phyloP scores from a whole-genome alignment of 148 eudicot genomes.

The Arbutus unedo region DNA sequence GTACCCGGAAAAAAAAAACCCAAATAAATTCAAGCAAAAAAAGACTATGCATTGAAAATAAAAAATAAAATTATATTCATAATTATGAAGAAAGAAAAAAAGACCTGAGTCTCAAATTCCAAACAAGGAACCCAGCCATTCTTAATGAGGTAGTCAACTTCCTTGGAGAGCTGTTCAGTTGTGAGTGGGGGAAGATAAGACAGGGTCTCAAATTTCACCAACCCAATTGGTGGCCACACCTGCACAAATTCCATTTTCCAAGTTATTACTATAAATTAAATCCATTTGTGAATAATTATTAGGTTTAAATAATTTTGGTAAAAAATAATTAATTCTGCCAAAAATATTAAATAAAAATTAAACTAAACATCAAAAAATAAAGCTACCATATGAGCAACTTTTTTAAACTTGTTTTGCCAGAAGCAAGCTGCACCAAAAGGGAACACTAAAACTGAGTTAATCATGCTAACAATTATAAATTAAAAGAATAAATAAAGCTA shows the following conservation, averaged over 20 bases:
- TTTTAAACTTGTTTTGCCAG: neutral
- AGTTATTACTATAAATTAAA: neutral
- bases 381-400: neutral
- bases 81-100: neutral
- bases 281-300: too few species aligned
- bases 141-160: conserved; percentile 58
- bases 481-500: neutral
- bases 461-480: neutral
- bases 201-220: conserved; percentile 63
- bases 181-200: conserved; percentile 63
- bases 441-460: neutral
- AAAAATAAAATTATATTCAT: neutral
- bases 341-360: neutral
- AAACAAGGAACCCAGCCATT: conserved; percentile 67
- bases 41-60: neutral
- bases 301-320: neutral
- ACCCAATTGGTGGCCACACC: conserved; percentile 63
- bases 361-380: neutral
- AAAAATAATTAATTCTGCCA: neutral
- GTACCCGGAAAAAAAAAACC: neutral
- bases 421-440: neutral
- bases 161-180: conserved; percentile 25
- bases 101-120: conserved; percentile 32
- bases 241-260: conserved; percentile 12
- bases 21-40: neutral